Base-by-base conservation (phyloP, 2,329 filamentous ascomycete species). In the Epichloe glyceriae region DNA sequence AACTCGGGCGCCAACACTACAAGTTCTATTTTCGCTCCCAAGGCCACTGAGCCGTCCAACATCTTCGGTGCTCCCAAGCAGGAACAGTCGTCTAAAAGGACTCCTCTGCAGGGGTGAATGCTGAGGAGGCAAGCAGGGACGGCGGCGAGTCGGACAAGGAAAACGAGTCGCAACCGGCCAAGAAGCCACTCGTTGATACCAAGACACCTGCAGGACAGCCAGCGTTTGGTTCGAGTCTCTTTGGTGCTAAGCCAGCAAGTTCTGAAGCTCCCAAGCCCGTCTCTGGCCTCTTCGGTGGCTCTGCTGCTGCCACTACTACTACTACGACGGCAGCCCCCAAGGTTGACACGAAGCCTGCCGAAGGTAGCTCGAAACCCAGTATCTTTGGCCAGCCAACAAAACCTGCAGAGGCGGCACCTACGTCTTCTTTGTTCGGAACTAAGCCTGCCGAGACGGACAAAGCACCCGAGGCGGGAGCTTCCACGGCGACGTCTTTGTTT, bases 101-200 rank as follows among this genome's bases (percentile, higher is more conserved):
- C 34, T 56, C 61, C 8, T 57, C 60, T 10, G 54, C 55, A 2
- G 56, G 55, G 47, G 53, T 55, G 22, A 47, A 52, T 22, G 51
- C 56, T 4, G 60, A 63, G 15, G 61, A 63, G 14, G 54, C 57
- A 19, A 61, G 61, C 45, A 64, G 68, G 55, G 60, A 64, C 41
- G 68, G 62, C 40, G 61, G 60, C 40, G 70, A 72, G 56, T 72
- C 70, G 10, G 70, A 72, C 57, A 72, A 72, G 60, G 70, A 72
- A 59, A 72, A 72, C 46, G 67, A 67, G 52, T 64, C 64, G 6
- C 60, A 67, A 49, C 59, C 62, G 35, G 50, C 64, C 41, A 68
- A 67, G 48, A 68, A 67, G 57, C 55, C 56, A 5, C 17, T 61
- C 26, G 63, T 64, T 33, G 64, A 63, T n/a, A 50, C 58, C 38